Base-by-base conservation (phyloP, 1,139 yeast species). In the Geotrichum histeridarum region DNA sequence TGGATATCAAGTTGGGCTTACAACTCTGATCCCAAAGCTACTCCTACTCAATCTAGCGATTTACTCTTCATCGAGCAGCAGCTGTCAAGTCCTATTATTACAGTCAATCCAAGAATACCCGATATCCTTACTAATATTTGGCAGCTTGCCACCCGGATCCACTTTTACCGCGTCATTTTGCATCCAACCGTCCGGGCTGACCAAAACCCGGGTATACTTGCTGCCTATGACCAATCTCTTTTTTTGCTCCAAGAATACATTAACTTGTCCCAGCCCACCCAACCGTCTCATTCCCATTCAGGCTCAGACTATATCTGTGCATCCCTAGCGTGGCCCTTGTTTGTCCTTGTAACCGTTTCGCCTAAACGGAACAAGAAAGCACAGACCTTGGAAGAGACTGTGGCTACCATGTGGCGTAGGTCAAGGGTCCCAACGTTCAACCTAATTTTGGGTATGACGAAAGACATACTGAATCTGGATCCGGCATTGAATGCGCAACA, bases 271-370 rank as follows among this genome's bases (percentile, higher is more conserved):
- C 49, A 9, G 18, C n/a, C 39, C 8, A 37, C 15, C 17, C 39
- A 37, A n/a, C 39, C n/a, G 15, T 8, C 5, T 37, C 15, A n/a
- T 8, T 17, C 5, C 8, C 18, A 37, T 11, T 17, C n/a, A 4
- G 39, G 17, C 11, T 11, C 46, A 2, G 47, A 42, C 18, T 51
- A 47, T 22, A 45, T 17, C 6, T 47, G 50, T 6, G 46, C 47
- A 8, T 48, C 51, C 1, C 32, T 51, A 5, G 22, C 51, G 3
- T 51, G 48, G 51, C 54, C 54, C 6, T n/a, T 51, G 9, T 47
- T 51, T 32, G 39, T 37, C 3, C 15, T 37, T 8, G 39, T n/a
- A 9, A n/a, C 9, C 15, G 15, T 17, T 12, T 14, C 39, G 15
- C 12, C 15, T 6, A 37, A 37, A n/a, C 39, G 8, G 15, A 14